Percentiles rank a stretch among this genome's conserved stretches.
Evolutionary conservation across 495 filamentous ascomycete genomes (phyloP).

Genomic region (Aspergillus cavernicola): DNA sequence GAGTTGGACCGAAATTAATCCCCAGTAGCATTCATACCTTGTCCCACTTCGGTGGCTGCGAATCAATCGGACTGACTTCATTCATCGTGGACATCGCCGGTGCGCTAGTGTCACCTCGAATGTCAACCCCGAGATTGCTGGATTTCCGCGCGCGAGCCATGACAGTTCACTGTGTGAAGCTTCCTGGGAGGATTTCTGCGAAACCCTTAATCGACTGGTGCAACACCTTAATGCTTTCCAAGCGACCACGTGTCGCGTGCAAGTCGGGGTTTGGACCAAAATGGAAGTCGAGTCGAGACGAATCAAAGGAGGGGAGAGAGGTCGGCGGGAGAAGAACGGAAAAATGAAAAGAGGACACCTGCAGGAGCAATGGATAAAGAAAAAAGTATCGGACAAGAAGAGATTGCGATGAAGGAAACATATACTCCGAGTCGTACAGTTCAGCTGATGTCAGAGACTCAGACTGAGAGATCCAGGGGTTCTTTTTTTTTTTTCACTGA

Average conservation of each 20-base stretch:
- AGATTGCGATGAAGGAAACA: background rate
- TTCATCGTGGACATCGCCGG: constrained; percentile 53
- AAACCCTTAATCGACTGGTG: background rate
- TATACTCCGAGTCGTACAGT: constrained; percentile 1
- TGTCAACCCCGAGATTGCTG: constrained; percentile 48
- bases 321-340: background rate
- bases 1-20: constrained; percentile 1
- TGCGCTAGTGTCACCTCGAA: constrained; percentile 49
- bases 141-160: constrained; percentile 49
- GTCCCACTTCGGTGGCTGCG: constrained; percentile 33
- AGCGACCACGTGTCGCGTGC: background rate
- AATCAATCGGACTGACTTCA: constrained; percentile 42
- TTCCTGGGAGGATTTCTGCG: background rate
- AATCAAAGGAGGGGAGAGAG: background rate
- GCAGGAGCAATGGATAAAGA: too few species aligned
- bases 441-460: background rate
- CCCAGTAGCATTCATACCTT: constrained; percentile 28
- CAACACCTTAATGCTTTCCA: background rate
- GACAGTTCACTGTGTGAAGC: background rate
- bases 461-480: constrained; percentile 12
- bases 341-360: too few species aligned
- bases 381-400: constrained; percentile 4
- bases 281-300: background rate
- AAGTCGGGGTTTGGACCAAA: background rate
- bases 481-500: background rate